Percentiles rank a stretch among this genome's conserved stretches.
These are phyloP conservation scores for Taphrina pruni DNA, from an alignment of 1,139 yeast species.

Conservation along the genomic window DNA sequence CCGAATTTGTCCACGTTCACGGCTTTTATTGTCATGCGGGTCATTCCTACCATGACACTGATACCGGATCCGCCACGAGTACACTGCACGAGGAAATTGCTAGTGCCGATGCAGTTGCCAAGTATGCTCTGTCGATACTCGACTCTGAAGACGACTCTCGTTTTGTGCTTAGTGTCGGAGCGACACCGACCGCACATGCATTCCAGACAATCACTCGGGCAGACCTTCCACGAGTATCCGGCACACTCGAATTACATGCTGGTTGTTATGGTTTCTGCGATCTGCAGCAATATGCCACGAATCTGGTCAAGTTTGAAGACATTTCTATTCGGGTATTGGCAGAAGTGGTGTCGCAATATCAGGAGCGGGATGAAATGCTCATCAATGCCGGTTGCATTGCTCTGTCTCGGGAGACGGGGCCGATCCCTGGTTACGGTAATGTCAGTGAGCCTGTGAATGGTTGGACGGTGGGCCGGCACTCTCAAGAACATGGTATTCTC, in stretches of 20 bases:
- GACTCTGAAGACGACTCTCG: conserved; percentile 42
- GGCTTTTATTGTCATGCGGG: conserved; percentile 86
- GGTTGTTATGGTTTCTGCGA: conserved; percentile 79
- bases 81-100: conserved; percentile 62
- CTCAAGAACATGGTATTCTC: conserved; percentile 44
- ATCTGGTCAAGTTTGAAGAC: conserved; percentile 58
- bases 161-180: conserved; percentile 68
- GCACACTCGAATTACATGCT: conserved; percentile 72
- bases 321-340: conserved; percentile 67
- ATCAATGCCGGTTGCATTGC: conserved; percentile 77
- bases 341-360: conserved; percentile 67
- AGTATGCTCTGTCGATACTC: conserved; percentile 47
- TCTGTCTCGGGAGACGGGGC: conserved; percentile 66
- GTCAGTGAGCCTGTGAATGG: conserved; percentile 46
- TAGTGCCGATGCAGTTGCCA: conserved; percentile 64
- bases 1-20: conserved; percentile 56
- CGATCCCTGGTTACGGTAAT: conserved; percentile 58
- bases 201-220: conserved; percentile 51
- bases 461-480: conserved; percentile 25
- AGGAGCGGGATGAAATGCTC: conserved; percentile 63
- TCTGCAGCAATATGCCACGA: conserved; percentile 74
- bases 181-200: conserved; percentile 81
- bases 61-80: conserved; percentile 58
- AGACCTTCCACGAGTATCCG: conserved; percentile 52
- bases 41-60: conserved; percentile 65